Base-by-base conservation (phyloP, 192 early-diverging fungal genomes). In the Podila verticillata region DNA sequence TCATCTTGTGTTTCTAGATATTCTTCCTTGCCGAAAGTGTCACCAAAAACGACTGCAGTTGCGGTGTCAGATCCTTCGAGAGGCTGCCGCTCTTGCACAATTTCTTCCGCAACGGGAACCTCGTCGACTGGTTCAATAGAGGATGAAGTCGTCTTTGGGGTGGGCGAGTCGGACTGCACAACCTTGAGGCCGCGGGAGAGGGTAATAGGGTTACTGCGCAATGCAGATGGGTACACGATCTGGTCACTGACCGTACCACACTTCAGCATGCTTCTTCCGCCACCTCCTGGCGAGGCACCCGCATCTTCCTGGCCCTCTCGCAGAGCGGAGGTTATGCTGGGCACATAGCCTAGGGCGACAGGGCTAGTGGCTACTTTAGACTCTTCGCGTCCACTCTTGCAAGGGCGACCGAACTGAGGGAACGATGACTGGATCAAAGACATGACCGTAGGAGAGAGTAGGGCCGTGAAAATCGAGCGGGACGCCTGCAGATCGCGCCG, bases 361-460 rank as follows among this genome's bases (percentile, higher is more conserved):
- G 51, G 51, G 51, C 51, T 54, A 7, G 51, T 54, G n/a, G 22
- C 24, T 19, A 26, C 22, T n/a, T 54, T 54, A 7, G 51, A 24
- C 22, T 54, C n/a, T n/a, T 54, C 24, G 7, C 51, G 24, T 5
- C 51, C 51, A 54, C 51, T 26, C 51, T 54, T 54, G 51, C 51
- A n/a, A 26, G 5, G 24, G 24, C 51, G 51, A 17, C n/a, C n/a
- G n/a, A n/a, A n/a, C n/a, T 26, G 51, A 24, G 51, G 51, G n/a
- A 54, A 54, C 51, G 51, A 54, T 26, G 51, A 54, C 51, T 54
- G 51, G 24, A 54, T 54, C 22, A 54, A 54, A 17, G 51, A 54
- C 9, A 26, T 54, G 51, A 54, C 51, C 22, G 51, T 26, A 17
- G 51, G 51, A 54, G 51, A 24, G 2, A 54, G 22, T 0, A 54